Evolutionary conservation across 495 filamentous ascomycete species (phyloP), one percentile per base, ranked within the genome.

Genomic region (Echria macrotheca): DNA sequence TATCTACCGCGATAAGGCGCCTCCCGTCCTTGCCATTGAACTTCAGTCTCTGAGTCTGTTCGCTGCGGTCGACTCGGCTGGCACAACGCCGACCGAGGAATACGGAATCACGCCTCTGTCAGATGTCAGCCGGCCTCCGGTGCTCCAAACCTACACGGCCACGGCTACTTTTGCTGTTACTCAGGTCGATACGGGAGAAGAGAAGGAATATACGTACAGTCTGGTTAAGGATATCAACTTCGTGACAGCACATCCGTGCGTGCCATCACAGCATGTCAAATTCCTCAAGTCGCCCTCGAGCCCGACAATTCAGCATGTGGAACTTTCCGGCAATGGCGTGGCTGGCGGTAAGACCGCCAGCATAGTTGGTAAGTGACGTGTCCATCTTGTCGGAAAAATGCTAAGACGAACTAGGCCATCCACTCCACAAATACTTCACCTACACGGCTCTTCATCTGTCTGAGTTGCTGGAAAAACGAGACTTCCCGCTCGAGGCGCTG

Each of bases 221-320:
- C 59, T 87, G 42, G 61, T 60, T n/a, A 75, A 84, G 54, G 81
- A 86, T 52, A 75, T 84, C 33, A 74, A 77, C 53, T 86, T 86
- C 58, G 69, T 85, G 35, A 82, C 83, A 6, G 78, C 78, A 0
- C 79, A 84, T 46, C 79, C 80, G 38, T 87, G 83, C 38, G 75
- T 75, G 4, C 74, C 78, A 5, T 81, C 82, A 1, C 67, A 66
- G 6, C 73, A 71, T 52, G 64, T 73, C 6, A 74, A 70, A 29
- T 68, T 75, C 44, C 52, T 76, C 24, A 72, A 69, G 56, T 70
- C 66, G 17, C 67, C 73, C 4, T 70, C 68, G 19, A 76, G 69
- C 54, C 68, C 72, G 29, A 76, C 73, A 6, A 74, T 76, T 25
- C 73, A 70, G 44, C 73, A 75, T 43, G 70, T 76, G 37, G 73